Conservation (phyloP, 1,139 yeast genomes). For the Citeromyces siamensis region DNA sequence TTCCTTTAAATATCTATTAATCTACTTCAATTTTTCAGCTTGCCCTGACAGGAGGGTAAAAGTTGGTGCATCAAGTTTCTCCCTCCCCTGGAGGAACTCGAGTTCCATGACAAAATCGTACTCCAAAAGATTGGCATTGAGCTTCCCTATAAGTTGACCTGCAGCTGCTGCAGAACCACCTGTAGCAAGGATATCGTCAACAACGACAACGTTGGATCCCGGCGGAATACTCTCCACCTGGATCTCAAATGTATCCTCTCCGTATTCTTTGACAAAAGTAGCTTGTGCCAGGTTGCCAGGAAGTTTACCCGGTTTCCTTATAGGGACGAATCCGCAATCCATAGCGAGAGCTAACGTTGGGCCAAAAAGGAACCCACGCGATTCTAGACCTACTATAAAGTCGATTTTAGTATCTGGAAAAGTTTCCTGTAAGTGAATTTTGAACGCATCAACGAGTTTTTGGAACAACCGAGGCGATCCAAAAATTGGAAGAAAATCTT, state of each 20-base stretch:
- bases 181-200: constrained; percentile 95
- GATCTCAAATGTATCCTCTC: constrained; percentile 78
- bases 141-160: constrained; percentile 62
- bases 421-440: constrained; percentile 50
- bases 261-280: constrained; percentile 83
- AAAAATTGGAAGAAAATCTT: constrained; percentile 92
- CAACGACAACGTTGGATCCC: constrained; percentile 73
- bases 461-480: constrained; percentile 71
- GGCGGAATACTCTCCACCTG: constrained; percentile 73
- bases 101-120: constrained; percentile 87
- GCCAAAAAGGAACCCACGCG: constrained; percentile 94
- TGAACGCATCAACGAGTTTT: constrained; percentile 71
- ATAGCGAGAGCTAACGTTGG: constrained; percentile 88
- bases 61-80: constrained; percentile 71
- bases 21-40: constrained; percentile 27
- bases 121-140: constrained; percentile 62
- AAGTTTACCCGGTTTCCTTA: constrained; percentile 88
- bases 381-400: constrained; percentile 87
- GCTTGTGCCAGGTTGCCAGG: constrained; percentile 77
- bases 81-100: constrained; percentile 90
- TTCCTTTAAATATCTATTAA: background rate
- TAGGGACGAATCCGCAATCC: constrained; percentile 86
- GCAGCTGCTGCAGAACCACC: constrained; percentile 97
- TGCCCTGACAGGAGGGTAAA: constrained; percentile 86
- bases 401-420: constrained; percentile 41